These are phyloP conservation scores for Grifola frondosa DNA, from an alignment of 1,284 basidiomycete species.

Conservation along the genomic window DNA sequence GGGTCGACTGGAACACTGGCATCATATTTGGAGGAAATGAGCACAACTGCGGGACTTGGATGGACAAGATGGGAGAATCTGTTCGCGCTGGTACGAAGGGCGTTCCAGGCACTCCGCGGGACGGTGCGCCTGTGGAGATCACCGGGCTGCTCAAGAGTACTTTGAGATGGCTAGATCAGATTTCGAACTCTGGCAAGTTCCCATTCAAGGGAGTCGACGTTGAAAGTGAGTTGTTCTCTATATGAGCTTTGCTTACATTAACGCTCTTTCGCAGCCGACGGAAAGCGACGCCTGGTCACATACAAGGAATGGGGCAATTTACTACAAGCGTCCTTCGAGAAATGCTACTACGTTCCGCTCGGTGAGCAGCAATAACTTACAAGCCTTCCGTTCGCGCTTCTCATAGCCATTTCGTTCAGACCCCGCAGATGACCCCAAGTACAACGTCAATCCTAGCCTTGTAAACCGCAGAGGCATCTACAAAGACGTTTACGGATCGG, in stretches of 20 bases:
- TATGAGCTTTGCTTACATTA: conserved; percentile 1
- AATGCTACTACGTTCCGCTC: conserved; percentile 86
- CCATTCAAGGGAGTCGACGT: conserved; percentile 89
- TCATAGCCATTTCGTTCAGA: conserved; percentile 42
- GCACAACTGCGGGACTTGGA: conserved; percentile 89
- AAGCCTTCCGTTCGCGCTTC: background rate
- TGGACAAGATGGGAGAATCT: conserved; percentile 97
- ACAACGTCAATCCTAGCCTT: conserved; percentile 69
- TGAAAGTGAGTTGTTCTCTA: conserved; percentile 54
- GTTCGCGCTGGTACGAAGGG: conserved; percentile 92
- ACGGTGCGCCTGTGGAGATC: conserved; percentile 96
- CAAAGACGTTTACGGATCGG: conserved; percentile 96
- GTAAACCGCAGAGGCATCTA: conserved; percentile 95
- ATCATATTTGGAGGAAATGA: conserved; percentile 87
- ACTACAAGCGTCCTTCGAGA: conserved; percentile 87
- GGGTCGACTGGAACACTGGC: conserved; percentile 94
- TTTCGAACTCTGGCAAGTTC: conserved; percentile 72
- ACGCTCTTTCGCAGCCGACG: conserved; percentile 55
- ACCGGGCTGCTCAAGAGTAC: conserved; percentile 93
- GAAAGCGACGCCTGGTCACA: conserved; percentile 71
- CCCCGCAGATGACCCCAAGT: conserved; percentile 69
- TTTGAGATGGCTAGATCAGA: conserved; percentile 79
- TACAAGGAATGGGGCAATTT: conserved; percentile 91
- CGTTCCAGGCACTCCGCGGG: conserved; percentile 89
- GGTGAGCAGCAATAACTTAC: conserved; percentile 41